Evolutionary conservation across 306 rosid genomes (phyloP).

Genomic region (Canavalia gladiata): DNA sequence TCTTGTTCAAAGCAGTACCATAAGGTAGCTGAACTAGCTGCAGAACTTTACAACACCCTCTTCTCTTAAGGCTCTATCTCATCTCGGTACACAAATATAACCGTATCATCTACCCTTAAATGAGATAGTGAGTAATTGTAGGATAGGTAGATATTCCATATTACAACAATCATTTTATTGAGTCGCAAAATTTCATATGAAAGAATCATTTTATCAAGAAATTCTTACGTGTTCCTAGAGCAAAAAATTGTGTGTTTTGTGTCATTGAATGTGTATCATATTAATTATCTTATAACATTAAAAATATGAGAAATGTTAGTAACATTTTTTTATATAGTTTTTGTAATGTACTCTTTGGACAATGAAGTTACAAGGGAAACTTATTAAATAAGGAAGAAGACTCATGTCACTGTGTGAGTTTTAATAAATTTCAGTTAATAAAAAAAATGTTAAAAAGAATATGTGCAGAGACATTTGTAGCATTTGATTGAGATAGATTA

Average conservation of each 20-base stretch:
- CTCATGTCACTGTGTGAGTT: background rate
- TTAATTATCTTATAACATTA: background rate
- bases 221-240: background rate
- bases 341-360: too few relatives aligned
- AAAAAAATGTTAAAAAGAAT: too few relatives aligned
- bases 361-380: too few relatives aligned
- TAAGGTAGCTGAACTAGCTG: constrained; percentile 13
- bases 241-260: background rate
- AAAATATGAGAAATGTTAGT: background rate
- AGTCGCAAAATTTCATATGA: background rate
- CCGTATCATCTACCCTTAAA: constrained; percentile 4
- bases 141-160: background rate
- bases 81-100: background rate
- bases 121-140: constrained; percentile 2
- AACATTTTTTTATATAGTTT: background rate
- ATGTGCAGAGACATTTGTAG: too few relatives aligned
- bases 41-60: background rate
- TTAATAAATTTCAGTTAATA: background rate
- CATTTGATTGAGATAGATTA: too few relatives aligned
- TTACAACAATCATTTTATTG: background rate
- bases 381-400: background rate
- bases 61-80: background rate
- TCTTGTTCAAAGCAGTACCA: constrained; percentile 21
- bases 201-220: constrained; percentile 2
- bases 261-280: background rate